Conservation (phyloP, 805 yeast genomes). For the Pichia thaimueangensis region DNA sequence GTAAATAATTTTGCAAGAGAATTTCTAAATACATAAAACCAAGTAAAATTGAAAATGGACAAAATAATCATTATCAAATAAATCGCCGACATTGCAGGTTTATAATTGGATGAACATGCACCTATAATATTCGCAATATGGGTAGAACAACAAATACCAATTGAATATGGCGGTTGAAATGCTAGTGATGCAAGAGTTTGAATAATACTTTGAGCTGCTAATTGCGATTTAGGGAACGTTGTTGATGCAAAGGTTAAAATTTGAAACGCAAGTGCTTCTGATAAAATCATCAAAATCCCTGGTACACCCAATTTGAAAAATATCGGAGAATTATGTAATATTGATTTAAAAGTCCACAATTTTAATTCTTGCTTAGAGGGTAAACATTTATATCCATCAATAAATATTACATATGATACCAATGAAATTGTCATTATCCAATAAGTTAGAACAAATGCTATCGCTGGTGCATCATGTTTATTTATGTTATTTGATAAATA, state of each 20-base stretch:
- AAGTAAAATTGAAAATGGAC: conserved; percentile 34
- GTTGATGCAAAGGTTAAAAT: conserved; percentile 45
- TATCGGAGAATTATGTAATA: conserved; percentile 10
- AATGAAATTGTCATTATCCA: conserved; percentile 60
- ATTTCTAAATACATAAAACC: conserved; percentile 34
- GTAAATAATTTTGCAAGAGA: conserved; percentile 38
- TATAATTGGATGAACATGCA: conserved; percentile 33
- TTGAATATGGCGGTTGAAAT: conserved; percentile 47
- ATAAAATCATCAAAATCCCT: conserved; percentile 49
- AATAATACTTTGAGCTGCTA: conserved; percentile 49
- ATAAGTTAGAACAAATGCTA: conserved; percentile 59
- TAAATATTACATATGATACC: conserved; percentile 43
- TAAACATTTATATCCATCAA: conserved; percentile 70
- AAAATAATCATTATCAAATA: conserved; percentile 25
- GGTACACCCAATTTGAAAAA: conserved; percentile 44
- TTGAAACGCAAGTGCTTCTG: conserved; percentile 52
- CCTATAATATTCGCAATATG: conserved; percentile 51
- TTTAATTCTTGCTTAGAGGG: conserved; percentile 14
- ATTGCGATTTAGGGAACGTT: conserved; percentile 39
- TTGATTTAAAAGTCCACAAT: conserved; percentile 28
- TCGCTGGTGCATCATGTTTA: conserved; percentile 41
- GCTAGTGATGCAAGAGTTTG: conserved; percentile 42
- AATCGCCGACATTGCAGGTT: conserved; percentile 35
- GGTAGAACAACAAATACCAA: conserved; percentile 46
- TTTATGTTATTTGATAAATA: conserved; percentile 39